Conservation (phyloP, 345 rosid species). For the Hevea brasiliensis region DNA sequence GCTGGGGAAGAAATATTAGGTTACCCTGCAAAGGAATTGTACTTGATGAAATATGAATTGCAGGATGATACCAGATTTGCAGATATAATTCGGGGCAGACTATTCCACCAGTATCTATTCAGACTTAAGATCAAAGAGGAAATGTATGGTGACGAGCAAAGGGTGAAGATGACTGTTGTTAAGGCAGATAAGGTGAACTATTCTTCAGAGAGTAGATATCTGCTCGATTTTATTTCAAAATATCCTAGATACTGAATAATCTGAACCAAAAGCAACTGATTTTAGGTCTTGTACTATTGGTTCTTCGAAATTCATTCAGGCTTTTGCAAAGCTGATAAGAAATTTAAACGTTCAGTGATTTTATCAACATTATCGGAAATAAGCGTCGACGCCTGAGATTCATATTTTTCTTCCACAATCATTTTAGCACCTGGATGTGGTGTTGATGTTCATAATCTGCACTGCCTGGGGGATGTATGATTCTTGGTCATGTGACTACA, state of each 20-base stretch:
- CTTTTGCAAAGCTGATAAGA: too few relatives aligned
- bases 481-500: neutral
- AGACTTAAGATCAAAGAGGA: conserved; percentile 91
- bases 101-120: conserved; percentile 58
- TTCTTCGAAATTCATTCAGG: neutral
- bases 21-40: conserved; percentile 66
- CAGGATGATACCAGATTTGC: conserved; percentile 61
- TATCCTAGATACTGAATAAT: conserved; percentile 18
- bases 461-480: neutral
- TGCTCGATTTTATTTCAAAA: conserved; percentile 54
- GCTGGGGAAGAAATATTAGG: conserved; percentile 81
- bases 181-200: conserved; percentile 65
- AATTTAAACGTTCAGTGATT: conserved; percentile 1
- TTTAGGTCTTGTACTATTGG: conserved; percentile 12
- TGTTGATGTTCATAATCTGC: neutral
- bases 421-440: neutral
- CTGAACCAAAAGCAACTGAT: conserved; percentile 22
- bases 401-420: neutral
- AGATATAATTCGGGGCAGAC: conserved; percentile 45
- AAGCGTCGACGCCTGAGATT: neutral
- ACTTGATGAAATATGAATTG: conserved; percentile 54
- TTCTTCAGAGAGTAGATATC: conserved; percentile 56
- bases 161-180: conserved; percentile 71
- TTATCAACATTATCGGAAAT: neutral
- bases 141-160: conserved; percentile 73